These are phyloP conservation scores for Cryomyces minteri DNA, from an alignment of 495 filamentous ascomycete species.

Conservation along the genomic window DNA sequence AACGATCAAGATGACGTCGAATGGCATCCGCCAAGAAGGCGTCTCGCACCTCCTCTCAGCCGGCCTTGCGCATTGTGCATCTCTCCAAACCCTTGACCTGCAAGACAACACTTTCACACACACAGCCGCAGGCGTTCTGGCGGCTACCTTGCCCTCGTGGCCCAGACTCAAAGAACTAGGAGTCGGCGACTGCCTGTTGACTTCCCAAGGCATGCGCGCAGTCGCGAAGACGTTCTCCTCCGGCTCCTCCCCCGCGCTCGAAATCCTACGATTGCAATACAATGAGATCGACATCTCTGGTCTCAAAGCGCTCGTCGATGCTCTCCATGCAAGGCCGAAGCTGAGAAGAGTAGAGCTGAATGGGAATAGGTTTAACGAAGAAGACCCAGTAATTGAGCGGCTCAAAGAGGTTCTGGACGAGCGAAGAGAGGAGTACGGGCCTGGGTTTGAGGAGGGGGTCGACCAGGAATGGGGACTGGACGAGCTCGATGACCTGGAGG, in stretches of 20 bases:
- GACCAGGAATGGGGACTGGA: slow-evolving; percentile 61
- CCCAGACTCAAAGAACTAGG: slow-evolving; percentile 60
- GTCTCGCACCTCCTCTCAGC: slow-evolving; percentile 58
- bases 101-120: slow-evolving; percentile 96
- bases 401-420: slow-evolving; percentile 31
- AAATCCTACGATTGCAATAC: slow-evolving; percentile 74
- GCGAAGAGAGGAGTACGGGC: slow-evolving; percentile 40
- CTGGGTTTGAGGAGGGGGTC: slow-evolving; percentile 37
- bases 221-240: slow-evolving; percentile 53
- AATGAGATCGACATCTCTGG: slow-evolving; percentile 74
- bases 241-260: slow-evolving; percentile 57
- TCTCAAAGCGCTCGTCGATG: slow-evolving; percentile 47
- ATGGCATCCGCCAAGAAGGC: slow-evolving; percentile 90
- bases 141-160: slow-evolving; percentile 58
- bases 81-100: slow-evolving; percentile 61
- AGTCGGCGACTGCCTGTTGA: slow-evolving; percentile 73
- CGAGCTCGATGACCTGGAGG: slow-evolving; percentile 66
- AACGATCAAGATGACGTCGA: slow-evolving; percentile 93
- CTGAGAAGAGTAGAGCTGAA: slow-evolving; percentile 80
- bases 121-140: slow-evolving; percentile 59
- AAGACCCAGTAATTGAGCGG: slow-evolving; percentile 43
- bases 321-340: slow-evolving; percentile 43
- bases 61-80: slow-evolving; percentile 47
- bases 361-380: slow-evolving; percentile 85
- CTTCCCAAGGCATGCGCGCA: slow-evolving; percentile 53